A percentile compares a stretch with the other conserved stretches of the same genome.
These are phyloP conservation scores for Thalassia testudinum DNA, from an alignment of 116 monocot genomes.

Conservation along the genomic window DNA sequence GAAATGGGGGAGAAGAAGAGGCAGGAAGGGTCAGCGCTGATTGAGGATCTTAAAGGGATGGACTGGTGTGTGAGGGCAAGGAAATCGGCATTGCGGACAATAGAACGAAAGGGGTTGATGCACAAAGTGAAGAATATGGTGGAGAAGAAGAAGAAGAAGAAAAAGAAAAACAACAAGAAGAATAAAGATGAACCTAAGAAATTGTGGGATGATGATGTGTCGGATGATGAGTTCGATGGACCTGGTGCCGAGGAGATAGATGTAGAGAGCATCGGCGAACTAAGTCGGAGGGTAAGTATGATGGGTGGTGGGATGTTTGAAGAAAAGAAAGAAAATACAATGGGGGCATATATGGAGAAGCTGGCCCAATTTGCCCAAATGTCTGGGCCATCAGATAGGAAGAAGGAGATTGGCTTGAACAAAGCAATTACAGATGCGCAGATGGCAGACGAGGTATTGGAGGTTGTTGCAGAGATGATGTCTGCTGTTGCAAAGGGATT, in stretches of 20 bases:
- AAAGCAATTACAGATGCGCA: conserved; percentile 54
- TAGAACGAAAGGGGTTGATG: conserved; percentile 52
- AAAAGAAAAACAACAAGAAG: conserved; percentile 19
- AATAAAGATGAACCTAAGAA: conserved; percentile 8
- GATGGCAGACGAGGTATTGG: conserved; percentile 71
- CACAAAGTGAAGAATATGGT: conserved; percentile 40
- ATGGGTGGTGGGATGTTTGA: conserved; percentile 66
- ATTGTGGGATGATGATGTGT: conserved; percentile 10
- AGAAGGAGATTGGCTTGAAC: conserved; percentile 70
- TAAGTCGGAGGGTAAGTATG: conserved; percentile 16
- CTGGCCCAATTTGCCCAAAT: conserved; percentile 41
- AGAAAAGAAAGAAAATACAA: conserved; percentile 42
- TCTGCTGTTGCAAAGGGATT: conserved; percentile 76
- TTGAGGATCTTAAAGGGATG: conserved; percentile 47
- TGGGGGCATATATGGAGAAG: conserved; percentile 57
- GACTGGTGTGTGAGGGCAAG: conserved; percentile 95
- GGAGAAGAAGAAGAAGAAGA: conserved; percentile 55
- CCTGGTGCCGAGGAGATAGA: conserved; percentile 28
- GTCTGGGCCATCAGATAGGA: conserved; percentile 69
- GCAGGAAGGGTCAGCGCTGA: conserved; percentile 30
- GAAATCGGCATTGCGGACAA: conserved; percentile 42
- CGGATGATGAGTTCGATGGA: conserved; percentile 7
- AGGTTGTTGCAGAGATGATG: conserved; percentile 47
- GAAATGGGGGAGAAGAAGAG: conserved; percentile 16
- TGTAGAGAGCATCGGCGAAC: conserved; percentile 22